A percentile compares a stretch with the other conserved stretches of the same genome.
These are phyloP conservation scores for Rauvolfia tetraphylla DNA, from an alignment of 257 asterid species.

Conservation along the genomic window DNA sequence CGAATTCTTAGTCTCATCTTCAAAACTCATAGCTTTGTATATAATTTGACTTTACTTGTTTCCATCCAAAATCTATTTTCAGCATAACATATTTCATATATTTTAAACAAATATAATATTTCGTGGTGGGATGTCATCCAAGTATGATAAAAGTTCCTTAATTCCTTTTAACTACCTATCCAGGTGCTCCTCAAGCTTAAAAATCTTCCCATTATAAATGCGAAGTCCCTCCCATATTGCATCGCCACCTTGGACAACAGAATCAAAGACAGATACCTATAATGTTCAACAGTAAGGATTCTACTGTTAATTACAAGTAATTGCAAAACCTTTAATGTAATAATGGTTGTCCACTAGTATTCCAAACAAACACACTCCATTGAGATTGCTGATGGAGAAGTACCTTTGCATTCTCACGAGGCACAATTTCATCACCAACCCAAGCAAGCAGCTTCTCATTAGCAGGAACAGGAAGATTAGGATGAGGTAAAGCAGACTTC, in stretches of 20 bases:
- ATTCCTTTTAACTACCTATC: constrained; percentile 52
- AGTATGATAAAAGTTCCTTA: background rate
- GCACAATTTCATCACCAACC: constrained; percentile 85
- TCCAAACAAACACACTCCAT: background rate
- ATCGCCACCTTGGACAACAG: constrained; percentile 95
- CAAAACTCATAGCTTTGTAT: background rate
- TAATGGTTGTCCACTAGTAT: constrained; percentile 7
- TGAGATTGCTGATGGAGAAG: constrained; percentile 7
- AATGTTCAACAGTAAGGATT: constrained; percentile 18
- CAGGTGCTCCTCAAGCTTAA: constrained; percentile 86
- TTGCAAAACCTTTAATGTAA: constrained; percentile 5
- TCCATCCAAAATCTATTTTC: background rate
- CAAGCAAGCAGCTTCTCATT: constrained; percentile 84
- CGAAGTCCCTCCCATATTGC: constrained; percentile 97
- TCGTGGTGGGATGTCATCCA: background rate
- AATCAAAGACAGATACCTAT: constrained; percentile 88
- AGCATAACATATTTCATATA: background rate
- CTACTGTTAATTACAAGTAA: constrained; percentile 5
- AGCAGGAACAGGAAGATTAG: constrained; percentile 65
- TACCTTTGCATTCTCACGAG: constrained; percentile 95
- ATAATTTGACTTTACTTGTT: background rate
- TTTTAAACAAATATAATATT: background rate
- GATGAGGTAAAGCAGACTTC: constrained; percentile 30
- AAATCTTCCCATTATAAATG: constrained; percentile 63
- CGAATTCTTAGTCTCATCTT: background rate